These are phyloP conservation scores for Penicillium nucicola DNA, from an alignment of 495 filamentous ascomycete genomes.

Conservation along the genomic window DNA sequence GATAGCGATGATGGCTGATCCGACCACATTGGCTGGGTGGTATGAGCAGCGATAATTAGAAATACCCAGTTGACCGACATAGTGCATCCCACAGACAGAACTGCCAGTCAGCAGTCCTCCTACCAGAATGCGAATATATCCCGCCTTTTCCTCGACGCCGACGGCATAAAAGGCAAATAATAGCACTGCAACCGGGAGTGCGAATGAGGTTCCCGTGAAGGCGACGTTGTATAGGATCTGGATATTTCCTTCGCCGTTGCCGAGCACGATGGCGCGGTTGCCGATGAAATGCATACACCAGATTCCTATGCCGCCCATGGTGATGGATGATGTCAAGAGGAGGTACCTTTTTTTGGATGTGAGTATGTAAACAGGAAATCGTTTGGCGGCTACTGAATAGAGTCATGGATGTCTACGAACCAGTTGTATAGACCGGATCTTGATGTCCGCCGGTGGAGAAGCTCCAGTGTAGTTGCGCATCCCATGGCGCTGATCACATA, in stretches of 20 bases:
- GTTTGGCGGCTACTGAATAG: neutral
- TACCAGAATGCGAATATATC: slow-evolving; percentile 53
- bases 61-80: slow-evolving; percentile 80
- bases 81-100: slow-evolving; percentile 86
- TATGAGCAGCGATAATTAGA: slow-evolving; percentile 70
- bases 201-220: slow-evolving; percentile 75
- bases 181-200: slow-evolving; percentile 74
- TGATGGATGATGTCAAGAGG: slow-evolving; percentile 64
- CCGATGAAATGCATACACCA: slow-evolving; percentile 86
- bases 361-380: neutral
- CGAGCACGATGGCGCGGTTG: slow-evolving; percentile 73
- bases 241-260: slow-evolving; percentile 52
- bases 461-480: slow-evolving; percentile 72
- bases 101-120: slow-evolving; percentile 68
- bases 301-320: slow-evolving; percentile 82
- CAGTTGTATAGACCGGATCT: slow-evolving; percentile 67
- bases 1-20: slow-evolving; percentile 68
- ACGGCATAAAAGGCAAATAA: slow-evolving; percentile 67
- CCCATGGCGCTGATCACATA: slow-evolving; percentile 78
- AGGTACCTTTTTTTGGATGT: slow-evolving; percentile 59
- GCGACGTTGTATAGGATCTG: slow-evolving; percentile 71
- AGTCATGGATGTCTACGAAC: slow-evolving; percentile 31
- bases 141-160: slow-evolving; percentile 52
- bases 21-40: slow-evolving; percentile 54
- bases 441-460: slow-evolving; percentile 73